Percentiles rank a stretch among this genome's conserved stretches.
Conservation (phyloP, 2,329 filamentous ascomycete species). For the Scedosporium apiospermum region DNA sequence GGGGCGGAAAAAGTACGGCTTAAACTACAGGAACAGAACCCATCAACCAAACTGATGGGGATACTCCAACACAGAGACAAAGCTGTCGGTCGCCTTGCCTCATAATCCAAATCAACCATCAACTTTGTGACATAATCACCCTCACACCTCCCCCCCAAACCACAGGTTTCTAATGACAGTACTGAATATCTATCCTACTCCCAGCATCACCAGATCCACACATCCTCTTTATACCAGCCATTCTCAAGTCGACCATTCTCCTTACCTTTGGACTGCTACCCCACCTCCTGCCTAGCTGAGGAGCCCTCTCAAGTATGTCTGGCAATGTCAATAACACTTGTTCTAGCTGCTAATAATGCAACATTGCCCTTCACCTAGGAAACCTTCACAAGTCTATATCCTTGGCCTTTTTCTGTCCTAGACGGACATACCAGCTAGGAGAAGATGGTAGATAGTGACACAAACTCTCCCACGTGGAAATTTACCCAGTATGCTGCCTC, state of each 20-base stretch:
- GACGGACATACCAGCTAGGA: background rate
- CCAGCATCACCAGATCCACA: too few species aligned
- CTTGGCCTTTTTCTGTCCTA: background rate
- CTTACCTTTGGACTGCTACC: background rate
- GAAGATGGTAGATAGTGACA: constrained; percentile 94
- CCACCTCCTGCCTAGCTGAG: background rate
- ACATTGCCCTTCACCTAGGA: constrained; percentile 2
- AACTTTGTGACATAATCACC: constrained; percentile 4
- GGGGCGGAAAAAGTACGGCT: constrained; percentile 1
- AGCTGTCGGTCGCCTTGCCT: background rate
- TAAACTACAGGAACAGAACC: background rate
- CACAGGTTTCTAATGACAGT: background rate
- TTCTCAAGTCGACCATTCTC: background rate
- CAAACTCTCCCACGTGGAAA: constrained; percentile 96
- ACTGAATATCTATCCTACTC: background rate
- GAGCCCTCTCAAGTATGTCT: background rate
- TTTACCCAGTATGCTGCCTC: constrained; percentile 84
- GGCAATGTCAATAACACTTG: background rate
- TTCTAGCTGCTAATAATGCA: background rate
- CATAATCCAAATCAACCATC: background rate
- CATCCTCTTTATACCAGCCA: background rate
- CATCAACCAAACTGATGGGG: background rate
- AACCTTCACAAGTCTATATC: constrained; percentile 12
- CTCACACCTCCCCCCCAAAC: background rate
- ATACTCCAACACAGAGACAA: background rate